Percentiles rank a stretch among this genome's conserved stretches.
Evolutionary conservation across 495 filamentous ascomycete genomes (phyloP).

Genomic region (Penicillium subrubescens): DNA sequence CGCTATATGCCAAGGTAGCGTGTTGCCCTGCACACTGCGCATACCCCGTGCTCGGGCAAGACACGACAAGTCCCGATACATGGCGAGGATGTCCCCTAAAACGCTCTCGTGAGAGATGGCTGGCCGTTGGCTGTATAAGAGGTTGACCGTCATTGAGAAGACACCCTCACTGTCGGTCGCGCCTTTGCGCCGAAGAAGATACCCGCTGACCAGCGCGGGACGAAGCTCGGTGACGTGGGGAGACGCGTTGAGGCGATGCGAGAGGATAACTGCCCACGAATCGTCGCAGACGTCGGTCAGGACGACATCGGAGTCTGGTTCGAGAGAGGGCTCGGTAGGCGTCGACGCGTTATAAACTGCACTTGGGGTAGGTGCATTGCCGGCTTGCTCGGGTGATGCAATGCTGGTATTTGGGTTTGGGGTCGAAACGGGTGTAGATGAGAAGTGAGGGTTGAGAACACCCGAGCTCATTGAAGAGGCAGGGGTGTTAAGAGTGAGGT

Average conservation of each 20-base stretch:
- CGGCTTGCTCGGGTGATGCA: conserved; percentile 46
- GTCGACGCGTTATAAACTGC: conserved; percentile 53
- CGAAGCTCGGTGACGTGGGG: conserved; percentile 62
- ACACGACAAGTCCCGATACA: conserved; percentile 74
- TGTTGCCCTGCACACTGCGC: conserved; percentile 59
- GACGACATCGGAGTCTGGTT: conserved; percentile 70
- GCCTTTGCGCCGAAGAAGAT: conserved; percentile 75
- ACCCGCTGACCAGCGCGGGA: conserved; percentile 69
- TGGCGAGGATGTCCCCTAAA: conserved; percentile 70
- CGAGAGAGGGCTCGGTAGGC: conserved; percentile 53
- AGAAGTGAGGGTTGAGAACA: conserved; percentile 36
- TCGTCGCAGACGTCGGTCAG: conserved; percentile 79
- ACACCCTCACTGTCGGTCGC: conserved; percentile 61
- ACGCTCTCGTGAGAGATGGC: conserved; percentile 54
- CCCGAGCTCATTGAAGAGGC: conserved; percentile 32
- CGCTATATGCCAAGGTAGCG: conserved; percentile 84
- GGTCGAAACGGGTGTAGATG: conserved; percentile 46
- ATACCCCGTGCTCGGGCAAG: conserved; percentile 72
- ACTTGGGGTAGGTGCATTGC: conserved; percentile 38
- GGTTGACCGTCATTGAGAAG: conserved; percentile 64
- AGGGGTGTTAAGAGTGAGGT: conserved; percentile 57
- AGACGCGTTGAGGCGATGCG: conserved; percentile 70
- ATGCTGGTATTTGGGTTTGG: conserved; percentile 48
- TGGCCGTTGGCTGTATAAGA: conserved; percentile 58
- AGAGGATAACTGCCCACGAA: conserved; percentile 75